Percentiles rank a stretch among this genome's conserved stretches.
phyloP scores from a whole-genome alignment of 2,329 filamentous ascomycete species.

The Bipolaris bicolor region DNA sequence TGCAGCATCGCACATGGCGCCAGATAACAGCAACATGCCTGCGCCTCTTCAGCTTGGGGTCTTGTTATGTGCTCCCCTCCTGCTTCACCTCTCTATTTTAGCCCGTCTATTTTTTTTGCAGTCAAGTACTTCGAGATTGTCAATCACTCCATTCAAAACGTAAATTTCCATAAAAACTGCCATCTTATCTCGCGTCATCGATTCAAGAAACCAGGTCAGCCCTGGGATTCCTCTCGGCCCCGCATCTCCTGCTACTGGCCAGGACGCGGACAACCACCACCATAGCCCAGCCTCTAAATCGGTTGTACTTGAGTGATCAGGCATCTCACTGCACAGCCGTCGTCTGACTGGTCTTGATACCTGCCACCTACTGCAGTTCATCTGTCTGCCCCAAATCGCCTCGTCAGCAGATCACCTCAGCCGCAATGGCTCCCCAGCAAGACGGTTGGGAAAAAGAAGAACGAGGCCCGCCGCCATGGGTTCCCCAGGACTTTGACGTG shows the following conservation, averaged over 20 bases:
- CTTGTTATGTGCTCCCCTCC: conserved; percentile 12
- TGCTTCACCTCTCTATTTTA: conserved; percentile 6
- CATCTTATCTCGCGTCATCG: conserved; percentile 28
- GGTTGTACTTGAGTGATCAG: conserved; percentile 20
- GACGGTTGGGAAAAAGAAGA: conserved; percentile 11
- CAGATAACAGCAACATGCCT: conserved; percentile 24
- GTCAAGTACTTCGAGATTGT: not conserved
- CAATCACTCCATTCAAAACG: not conserved
- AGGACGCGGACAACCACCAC: conserved; percentile 27
- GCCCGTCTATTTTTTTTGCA: not conserved
- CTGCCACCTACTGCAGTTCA: conserved; percentile 21
- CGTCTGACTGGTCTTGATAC: conserved; percentile 15
- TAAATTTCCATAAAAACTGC: not conserved
- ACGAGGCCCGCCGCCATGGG: not conserved
- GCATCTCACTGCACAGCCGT: conserved; percentile 3
- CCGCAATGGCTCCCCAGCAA: conserved; percentile 26
- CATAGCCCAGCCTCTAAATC: conserved; percentile 18
- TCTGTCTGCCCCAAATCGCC: conserved; percentile 15
- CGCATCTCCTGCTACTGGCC: conserved; percentile 33
- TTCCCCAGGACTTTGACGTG: conserved; percentile 1
- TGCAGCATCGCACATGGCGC: conserved; percentile 24
- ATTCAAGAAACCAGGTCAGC: conserved; percentile 24
- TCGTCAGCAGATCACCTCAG: conserved; percentile 26
- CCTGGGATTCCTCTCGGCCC: conserved; percentile 38
- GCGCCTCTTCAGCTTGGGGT: conserved; percentile 24